These are phyloP conservation scores for Glomus cerebriforme DNA, from an alignment of 192 early-diverging fungal genomes.

Conservation along the genomic window DNA sequence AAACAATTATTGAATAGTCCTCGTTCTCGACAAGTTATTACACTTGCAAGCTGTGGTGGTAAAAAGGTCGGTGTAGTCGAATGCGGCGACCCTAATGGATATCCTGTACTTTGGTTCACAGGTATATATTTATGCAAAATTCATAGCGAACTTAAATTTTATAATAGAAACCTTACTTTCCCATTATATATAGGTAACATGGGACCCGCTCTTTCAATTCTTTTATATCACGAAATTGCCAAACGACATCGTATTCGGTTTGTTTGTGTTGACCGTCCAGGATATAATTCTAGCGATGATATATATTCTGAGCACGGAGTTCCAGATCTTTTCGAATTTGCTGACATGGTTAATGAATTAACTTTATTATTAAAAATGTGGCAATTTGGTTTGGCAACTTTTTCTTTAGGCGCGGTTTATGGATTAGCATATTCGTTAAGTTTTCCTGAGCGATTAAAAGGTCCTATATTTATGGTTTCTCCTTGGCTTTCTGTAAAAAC, in stretches of 20 bases:
- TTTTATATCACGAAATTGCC: slow-evolving; percentile 27
- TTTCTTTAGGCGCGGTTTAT: slow-evolving; percentile 31
- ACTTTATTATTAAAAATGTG: slow-evolving; percentile 21
- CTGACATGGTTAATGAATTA: slow-evolving; percentile 27
- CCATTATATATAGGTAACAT: slow-evolving; percentile 21
- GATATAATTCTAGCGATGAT: slow-evolving; percentile 25
- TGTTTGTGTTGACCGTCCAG: slow-evolving; percentile 26
- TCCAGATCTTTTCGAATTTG: slow-evolving; percentile 30
- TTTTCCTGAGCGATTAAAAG: slow-evolving; percentile 26
- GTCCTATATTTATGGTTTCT: slow-evolving; percentile 21
- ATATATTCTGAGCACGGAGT: slow-evolving; percentile 18
- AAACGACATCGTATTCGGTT: slow-evolving; percentile 19
- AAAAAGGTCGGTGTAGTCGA: slow-evolving; percentile 29
- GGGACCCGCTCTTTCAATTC: slow-evolving; percentile 27
- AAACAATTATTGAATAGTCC: slow-evolving; percentile 25
- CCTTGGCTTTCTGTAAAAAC: slow-evolving; percentile 30
- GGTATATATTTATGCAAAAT: slow-evolving; percentile 5
- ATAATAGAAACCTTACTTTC: neutral
- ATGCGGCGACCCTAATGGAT: slow-evolving; percentile 21
- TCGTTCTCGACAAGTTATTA: slow-evolving; percentile 24
- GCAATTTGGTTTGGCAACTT: slow-evolving; percentile 25
- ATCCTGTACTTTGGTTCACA: slow-evolving; percentile 30
- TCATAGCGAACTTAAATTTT: neutral
- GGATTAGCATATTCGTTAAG: slow-evolving; percentile 26
- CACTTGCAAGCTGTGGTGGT: slow-evolving; percentile 16